Evolutionary conservation across 805 yeast species (phyloP), one percentile per base, ranked within the genome.

Genomic region (Brettanomyces bruxellensis): DNA sequence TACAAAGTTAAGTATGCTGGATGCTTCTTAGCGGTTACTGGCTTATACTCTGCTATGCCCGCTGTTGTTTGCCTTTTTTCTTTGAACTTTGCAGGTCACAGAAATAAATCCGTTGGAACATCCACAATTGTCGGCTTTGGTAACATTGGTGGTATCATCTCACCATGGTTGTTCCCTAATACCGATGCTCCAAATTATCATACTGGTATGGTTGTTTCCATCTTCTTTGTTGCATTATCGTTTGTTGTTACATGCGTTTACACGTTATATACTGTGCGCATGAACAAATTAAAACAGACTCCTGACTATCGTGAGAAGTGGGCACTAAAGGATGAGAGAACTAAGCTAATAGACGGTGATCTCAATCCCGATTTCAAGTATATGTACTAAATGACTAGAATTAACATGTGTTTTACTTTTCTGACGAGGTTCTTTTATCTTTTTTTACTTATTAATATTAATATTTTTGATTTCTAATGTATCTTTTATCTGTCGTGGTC

Each of bases 91-190:
- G 73, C 77, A 6, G 85, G 86, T 4, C 86, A 81, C 59, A 59
- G 71, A 18, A 67, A 86, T 53, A 77, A 79, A 44, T 64, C 74
- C 24, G 61, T 75, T 40, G 65, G 70, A 45, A 58, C 73, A 13
- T 73, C 74, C 1, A 68, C 69, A 49, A 79, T 77, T 55, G 73
- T 81, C 56, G 86, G 86, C 0, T 79, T 81, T 54, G 87, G 86
- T 43, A 81, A 81, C 62, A 79, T 79, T 55, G 87, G 86, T 38
- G 87, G 86, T 49, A 80, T 81, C 53, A 70, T 81, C 47, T 67
- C 86, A 5, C 72, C 83, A 2, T 81, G 68, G 55, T 62, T 78
- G 23, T 81, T 75, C 66, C 66, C 74, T 38, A 54, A 72, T 40
- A 55, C 59, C 43, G 84, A 80, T 51, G 72, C 83, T 13, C 87